phyloP scores from a whole-genome alignment of 129 eudicot genomes.

The Pittosporum tobira region DNA sequence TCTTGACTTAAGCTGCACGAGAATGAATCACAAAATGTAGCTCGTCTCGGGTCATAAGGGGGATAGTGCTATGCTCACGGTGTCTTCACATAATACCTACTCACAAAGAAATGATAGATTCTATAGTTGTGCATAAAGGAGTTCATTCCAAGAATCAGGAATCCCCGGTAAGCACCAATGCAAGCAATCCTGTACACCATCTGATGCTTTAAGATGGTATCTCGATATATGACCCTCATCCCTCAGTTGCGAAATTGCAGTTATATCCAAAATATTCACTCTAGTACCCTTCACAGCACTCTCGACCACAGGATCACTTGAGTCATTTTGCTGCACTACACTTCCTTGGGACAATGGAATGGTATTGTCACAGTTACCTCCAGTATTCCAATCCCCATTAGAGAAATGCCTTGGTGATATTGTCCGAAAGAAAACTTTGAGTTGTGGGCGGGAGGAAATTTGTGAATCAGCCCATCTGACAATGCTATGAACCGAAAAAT shows the following conservation, averaged over 20 bases:
- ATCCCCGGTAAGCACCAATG: conserved; percentile 60
- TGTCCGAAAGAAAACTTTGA: conserved; percentile 35
- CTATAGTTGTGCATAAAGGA: conserved; percentile 42
- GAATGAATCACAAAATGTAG: too few species aligned
- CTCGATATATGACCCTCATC: conserved; percentile 46
- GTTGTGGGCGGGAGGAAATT: conserved; percentile 20
- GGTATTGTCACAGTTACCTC: conserved; percentile 46
- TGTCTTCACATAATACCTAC: too few species aligned
- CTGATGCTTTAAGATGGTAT: conserved; percentile 24
- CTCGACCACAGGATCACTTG: conserved; percentile 33
- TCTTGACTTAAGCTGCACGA: too few species aligned
- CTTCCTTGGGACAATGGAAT: conserved; percentile 31
- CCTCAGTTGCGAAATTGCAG: conserved; percentile 40
- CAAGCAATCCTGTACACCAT: conserved; percentile 43
- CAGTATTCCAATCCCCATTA: conserved; percentile 51
- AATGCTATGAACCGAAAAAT: conserved; percentile 27
- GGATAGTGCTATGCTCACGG: too few species aligned
- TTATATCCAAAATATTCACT: conserved; percentile 42
- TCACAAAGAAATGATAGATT: too few species aligned
- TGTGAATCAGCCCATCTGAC: conserved; percentile 40
- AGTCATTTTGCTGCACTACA: conserved; percentile 26
- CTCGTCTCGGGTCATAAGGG: too few species aligned
- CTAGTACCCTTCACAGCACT: conserved; percentile 41
- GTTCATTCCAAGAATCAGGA: conserved; percentile 55
- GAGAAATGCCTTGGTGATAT: conserved; percentile 49